Percentiles rank a stretch among this genome's conserved stretches.
Conservation (phyloP, 2,329 filamentous ascomycete species). For the Fusarium tanahbumbuense region DNA sequence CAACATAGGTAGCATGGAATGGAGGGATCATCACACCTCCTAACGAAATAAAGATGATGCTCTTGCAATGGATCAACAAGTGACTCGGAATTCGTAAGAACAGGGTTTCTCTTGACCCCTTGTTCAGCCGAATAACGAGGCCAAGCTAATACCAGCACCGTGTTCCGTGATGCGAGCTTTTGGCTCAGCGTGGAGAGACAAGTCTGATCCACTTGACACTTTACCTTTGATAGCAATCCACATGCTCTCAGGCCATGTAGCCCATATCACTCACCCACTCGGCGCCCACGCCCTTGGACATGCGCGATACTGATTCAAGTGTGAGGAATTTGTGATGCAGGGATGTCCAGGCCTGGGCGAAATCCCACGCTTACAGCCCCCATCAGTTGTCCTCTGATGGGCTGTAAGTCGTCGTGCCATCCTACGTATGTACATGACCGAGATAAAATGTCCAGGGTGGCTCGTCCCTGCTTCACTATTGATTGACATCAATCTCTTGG, state of each 20-base stretch:
- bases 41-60: slow-evolving; percentile 9
- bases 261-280: slow-evolving; percentile 9
- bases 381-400: slow-evolving; percentile 3
- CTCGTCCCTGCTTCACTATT: slow-evolving; percentile 12
- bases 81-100: slow-evolving; percentile 10
- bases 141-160: slow-evolving; percentile 10
- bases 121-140: slow-evolving; percentile 4
- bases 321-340: slow-evolving; percentile 39
- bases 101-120: slow-evolving; percentile 17
- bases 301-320: slow-evolving; percentile 21
- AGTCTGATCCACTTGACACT: slow-evolving; percentile 40
- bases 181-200: slow-evolving; percentile 23
- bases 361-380: slow-evolving; percentile 31
- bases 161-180: slow-evolving; percentile 25
- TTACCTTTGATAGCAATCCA: slow-evolving; percentile 41
- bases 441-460: slow-evolving; percentile 35
- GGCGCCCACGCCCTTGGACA: slow-evolving; percentile 16
- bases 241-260: slow-evolving; percentile 9
- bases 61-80: slow-evolving; percentile 18
- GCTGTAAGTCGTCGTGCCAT: slow-evolving; percentile 4
- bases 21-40: slow-evolving; percentile 3
- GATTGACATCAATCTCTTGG: slow-evolving; percentile 24
- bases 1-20: slow-evolving; percentile 9
- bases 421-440: slow-evolving; percentile 10
- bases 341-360: slow-evolving; percentile 17